These are phyloP conservation scores for Ramularia endophylla DNA, from an alignment of 2,329 filamentous ascomycete genomes.

Conservation along the genomic window DNA sequence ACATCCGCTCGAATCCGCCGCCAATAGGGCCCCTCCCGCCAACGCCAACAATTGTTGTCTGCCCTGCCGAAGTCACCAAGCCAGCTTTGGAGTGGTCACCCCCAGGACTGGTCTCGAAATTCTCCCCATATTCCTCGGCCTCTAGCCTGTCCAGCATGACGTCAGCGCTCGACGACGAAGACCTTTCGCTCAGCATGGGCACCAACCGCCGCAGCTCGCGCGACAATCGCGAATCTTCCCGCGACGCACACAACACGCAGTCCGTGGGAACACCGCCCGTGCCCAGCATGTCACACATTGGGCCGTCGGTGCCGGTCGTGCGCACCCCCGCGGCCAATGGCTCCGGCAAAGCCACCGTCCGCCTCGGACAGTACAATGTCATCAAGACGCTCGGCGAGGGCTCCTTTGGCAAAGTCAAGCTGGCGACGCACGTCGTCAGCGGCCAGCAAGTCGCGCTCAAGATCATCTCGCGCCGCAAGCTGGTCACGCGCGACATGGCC, in stretches of 20 bases:
- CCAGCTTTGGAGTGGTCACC: too few species aligned
- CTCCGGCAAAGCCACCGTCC: conserved; percentile 38
- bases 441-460: conserved; percentile 96
- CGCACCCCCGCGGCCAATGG: conserved; percentile 21
- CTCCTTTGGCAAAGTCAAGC: conserved; percentile 97
- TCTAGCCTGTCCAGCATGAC: conserved; percentile 32
- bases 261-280: conserved; percentile 5
- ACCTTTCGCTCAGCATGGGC: conserved; percentile 35
- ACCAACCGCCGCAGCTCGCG: conserved; percentile 23
- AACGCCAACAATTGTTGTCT: too few species aligned
- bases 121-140: too few species aligned
- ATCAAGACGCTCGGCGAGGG: conserved; percentile 89
- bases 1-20: too few species aligned
- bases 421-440: conserved; percentile 86
- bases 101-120: too few species aligned
- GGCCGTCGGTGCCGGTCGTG: conserved; percentile 8
- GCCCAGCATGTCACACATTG: conserved; percentile 5
- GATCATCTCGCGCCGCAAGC: conserved; percentile 93
- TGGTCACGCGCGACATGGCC: conserved; percentile 96
- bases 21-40: too few species aligned
- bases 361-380: conserved; percentile 87
- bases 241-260: too few species aligned
- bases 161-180: conserved; percentile 36
- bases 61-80: too few species aligned
- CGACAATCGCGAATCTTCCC: conserved; percentile 25